Percentiles rank a stretch among this genome's conserved stretches.
Conservation (phyloP, 129 eudicot genomes). For the Centella asiatica region DNA sequence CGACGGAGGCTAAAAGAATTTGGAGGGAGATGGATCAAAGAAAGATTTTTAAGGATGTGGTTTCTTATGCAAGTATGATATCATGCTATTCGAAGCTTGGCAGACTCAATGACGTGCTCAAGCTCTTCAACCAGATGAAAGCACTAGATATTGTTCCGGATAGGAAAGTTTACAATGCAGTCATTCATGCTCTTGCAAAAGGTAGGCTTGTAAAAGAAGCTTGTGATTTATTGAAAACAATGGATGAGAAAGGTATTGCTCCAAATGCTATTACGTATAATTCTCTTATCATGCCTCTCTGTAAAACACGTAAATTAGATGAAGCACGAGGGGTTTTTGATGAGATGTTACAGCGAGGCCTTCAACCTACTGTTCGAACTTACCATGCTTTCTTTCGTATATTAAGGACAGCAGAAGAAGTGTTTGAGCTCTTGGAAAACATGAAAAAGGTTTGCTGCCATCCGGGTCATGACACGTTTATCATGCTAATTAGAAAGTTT, state of each 20-base stretch:
- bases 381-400: conserved; percentile 68
- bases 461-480: conserved; percentile 62
- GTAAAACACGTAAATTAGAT: conserved; percentile 31
- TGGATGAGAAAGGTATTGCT: conserved; percentile 56
- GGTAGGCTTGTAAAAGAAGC: conserved; percentile 54
- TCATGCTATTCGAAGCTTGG: conserved; percentile 54
- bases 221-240: conserved; percentile 40
- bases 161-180: conserved; percentile 69
- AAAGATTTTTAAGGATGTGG: conserved; percentile 44
- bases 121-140: conserved; percentile 55
- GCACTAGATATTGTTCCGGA: conserved; percentile 40
- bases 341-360: conserved; percentile 59
- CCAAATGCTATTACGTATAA: conserved; percentile 63
- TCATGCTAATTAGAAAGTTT: conserved; percentile 73
- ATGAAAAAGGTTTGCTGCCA: conserved; percentile 51
- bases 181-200: conserved; percentile 74
- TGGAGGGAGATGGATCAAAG: conserved; percentile 74
- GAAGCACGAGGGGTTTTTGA: conserved; percentile 45
- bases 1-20: conserved; percentile 59
- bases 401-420: conserved; percentile 52
- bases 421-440: conserved; percentile 46
- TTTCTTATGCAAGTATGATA: conserved; percentile 60
- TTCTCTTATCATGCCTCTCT: conserved; percentile 72
- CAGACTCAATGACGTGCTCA: conserved; percentile 45
- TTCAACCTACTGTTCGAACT: conserved; percentile 58